phyloP scores from a whole-genome alignment of 2,329 filamentous ascomycete species.

The Apiospora sp. region DNA sequence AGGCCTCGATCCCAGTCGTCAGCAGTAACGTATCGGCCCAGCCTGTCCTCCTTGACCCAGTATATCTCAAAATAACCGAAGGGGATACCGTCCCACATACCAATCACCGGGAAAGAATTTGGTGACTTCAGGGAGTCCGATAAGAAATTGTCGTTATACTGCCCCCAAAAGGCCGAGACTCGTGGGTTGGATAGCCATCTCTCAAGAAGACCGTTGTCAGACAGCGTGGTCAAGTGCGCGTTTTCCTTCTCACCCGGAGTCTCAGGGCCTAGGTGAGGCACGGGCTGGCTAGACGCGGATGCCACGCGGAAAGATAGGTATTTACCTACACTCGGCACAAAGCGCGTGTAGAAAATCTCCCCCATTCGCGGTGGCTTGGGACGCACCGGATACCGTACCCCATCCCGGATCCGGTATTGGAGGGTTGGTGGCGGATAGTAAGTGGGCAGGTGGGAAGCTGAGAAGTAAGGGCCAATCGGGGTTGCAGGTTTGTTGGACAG shows the following conservation, averaged over 20 bases:
- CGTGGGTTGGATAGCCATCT: slow-evolving; percentile 90
- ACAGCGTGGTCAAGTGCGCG: slow-evolving; percentile 51
- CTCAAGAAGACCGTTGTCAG: slow-evolving; percentile 71
- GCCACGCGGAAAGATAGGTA: slow-evolving; percentile 91
- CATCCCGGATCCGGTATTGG: slow-evolving; percentile 81
- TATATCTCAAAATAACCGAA: slow-evolving; percentile 99
- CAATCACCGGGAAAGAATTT: slow-evolving; percentile 90
- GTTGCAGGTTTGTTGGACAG: slow-evolving; percentile 46
- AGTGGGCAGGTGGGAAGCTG: slow-evolving; percentile 84
- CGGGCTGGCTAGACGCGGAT: slow-evolving; percentile 69
- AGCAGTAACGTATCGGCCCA: slow-evolving; percentile 74
- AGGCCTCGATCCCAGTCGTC: slow-evolving; percentile 88
- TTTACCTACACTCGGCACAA: slow-evolving; percentile 80
- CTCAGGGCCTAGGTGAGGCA: slow-evolving; percentile 69
- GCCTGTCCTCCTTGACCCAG: slow-evolving; percentile 91
- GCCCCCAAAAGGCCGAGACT: slow-evolving; percentile 86
- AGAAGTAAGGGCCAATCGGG: slow-evolving; percentile 76
- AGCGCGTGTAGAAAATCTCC: slow-evolving; percentile 90
- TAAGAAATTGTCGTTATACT: slow-evolving; percentile 71
- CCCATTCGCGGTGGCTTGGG: slow-evolving; percentile 90
- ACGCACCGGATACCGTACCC: slow-evolving; percentile 83
- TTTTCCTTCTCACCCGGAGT: slow-evolving; percentile 45
- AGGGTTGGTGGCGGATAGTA: slow-evolving; percentile 87
- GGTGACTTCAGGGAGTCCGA: slow-evolving; percentile 67
- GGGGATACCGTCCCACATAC: slow-evolving; percentile 91